Percentiles rank a stretch among this genome's conserved stretches.
phyloP scores from a whole-genome alignment of 164 flowering plant genomes.

The Taxillus chinensis region DNA sequence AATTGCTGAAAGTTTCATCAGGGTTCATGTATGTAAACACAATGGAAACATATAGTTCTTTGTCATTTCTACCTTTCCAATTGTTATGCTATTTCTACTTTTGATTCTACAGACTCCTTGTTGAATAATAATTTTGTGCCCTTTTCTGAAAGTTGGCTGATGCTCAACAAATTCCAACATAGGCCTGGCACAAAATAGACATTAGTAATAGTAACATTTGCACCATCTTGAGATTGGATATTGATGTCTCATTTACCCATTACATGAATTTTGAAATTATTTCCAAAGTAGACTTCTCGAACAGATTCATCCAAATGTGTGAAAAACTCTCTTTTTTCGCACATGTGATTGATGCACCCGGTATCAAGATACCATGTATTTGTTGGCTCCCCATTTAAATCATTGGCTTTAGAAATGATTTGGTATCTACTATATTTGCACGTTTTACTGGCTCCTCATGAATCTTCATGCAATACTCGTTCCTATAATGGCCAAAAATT shows the following conservation, averaged over 20 bases:
- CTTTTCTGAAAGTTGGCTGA: not conserved
- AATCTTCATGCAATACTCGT: too few relatives aligned
- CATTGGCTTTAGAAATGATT: too few relatives aligned
- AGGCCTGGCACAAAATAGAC: not conserved
- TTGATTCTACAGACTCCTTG: not conserved
- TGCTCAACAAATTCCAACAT: not conserved
- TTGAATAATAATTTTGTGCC: not conserved
- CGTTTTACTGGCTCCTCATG: too few relatives aligned
- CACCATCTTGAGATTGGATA: not conserved
- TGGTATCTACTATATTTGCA: too few relatives aligned
- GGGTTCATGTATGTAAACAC: not conserved
- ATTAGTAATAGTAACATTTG: not conserved
- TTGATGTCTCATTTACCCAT: not conserved
- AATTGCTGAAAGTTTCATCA: not conserved
- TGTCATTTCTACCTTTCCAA: not conserved
- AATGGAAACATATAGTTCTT: not conserved
- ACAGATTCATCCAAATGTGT: not conserved
- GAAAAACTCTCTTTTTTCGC: not conserved
- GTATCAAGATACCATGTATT: not conserved
- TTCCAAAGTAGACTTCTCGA: not conserved
- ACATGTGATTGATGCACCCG: not conserved
- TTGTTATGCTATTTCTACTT: too few relatives aligned
- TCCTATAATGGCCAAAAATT: too few relatives aligned
- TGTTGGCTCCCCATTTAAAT: not conserved
- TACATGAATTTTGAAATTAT: not conserved